Evolutionary conservation across 306 rosid genomes (phyloP).

Genomic region (Astragalus glycyphyllos): DNA sequence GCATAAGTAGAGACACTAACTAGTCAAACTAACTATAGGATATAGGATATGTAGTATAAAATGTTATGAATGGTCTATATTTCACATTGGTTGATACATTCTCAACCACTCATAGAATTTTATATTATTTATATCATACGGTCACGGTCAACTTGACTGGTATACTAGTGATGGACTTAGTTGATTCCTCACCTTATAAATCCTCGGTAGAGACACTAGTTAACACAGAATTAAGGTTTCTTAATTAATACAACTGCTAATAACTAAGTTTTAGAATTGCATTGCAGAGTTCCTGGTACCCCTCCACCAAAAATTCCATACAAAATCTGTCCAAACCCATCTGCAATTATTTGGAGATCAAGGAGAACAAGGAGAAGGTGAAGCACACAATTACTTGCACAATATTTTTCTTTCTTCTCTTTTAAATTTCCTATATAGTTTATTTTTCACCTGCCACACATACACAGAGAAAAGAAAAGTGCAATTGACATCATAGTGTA

Average conservation of each 20-base stretch:
- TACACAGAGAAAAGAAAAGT: conserved; percentile 19
- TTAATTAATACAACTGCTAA: conserved; percentile 3
- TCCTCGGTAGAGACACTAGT: not conserved
- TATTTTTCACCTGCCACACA: conserved; percentile 30
- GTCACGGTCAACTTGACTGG: no score
- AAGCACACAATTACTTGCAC: conserved; percentile 27
- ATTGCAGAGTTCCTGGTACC: conserved; percentile 64
- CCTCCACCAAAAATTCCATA: conserved; percentile 76
- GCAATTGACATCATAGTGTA: conserved; percentile 18
- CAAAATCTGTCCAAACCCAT: conserved; percentile 79
- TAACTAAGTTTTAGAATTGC: conserved; percentile 17
- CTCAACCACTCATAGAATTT: no score
- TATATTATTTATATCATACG: no score
- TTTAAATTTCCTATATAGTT: not conserved
- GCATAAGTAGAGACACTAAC: no score
- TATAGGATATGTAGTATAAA: no score
- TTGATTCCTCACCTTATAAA: no score
- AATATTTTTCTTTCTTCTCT: not conserved
- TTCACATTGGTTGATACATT: no score
- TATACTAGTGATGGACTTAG: no score
- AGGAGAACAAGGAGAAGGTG: conserved; percentile 62
- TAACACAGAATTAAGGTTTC: not conserved
- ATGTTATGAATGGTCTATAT: no score
- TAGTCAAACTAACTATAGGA: no score
- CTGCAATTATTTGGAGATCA: conserved; percentile 88